Base-by-base conservation (phyloP, 768 basidiomycete species). In the Boletellus ananas region DNA sequence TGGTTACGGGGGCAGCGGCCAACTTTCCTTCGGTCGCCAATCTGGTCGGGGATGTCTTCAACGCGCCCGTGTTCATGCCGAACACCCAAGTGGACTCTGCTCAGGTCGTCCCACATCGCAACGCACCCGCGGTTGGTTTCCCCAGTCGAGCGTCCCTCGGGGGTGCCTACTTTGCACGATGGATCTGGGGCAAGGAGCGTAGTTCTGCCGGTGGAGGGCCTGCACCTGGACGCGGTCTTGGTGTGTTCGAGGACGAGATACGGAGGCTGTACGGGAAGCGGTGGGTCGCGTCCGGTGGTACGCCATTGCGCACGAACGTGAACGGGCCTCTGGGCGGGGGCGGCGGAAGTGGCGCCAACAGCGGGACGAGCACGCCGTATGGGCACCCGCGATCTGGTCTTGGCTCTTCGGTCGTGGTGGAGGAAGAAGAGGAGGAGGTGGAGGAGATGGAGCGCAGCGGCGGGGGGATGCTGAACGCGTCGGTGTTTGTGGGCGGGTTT, bases 21-120 rank as follows among this genome's bases (percentile, higher is more conserved):
- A 90, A 89, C 66, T 93, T 92, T 69, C 90, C 90, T 0, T 81
- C 83, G 12, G 79, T 92, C 33, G 80, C 89, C 2, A 87, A 89
- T 55, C 72, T 92, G 37, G 80, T 87, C 9, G 85, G 87, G 7
- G 90, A 93, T 57, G 74, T 90, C 14, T 90, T 93, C 73, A 89
- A 92, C 55, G 80, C 89, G 0, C 81, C 86, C 0, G 85, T 93
- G 1, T 83, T 84, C 54, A 80, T 90, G 49, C 85, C 90, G 0
- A 73, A 70, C 34, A 82, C 84, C 1, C 89, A 91, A 58, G 78
- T 90, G 21, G 89, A 90, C 61, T 81, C 83, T 8, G 89, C 89
- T 11, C 85, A 87, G 61, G 67, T 81, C 16, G 76, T 80, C 14
- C 76, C 70, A 10, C 87, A 89, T 58, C 78, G 87, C 21, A 89